A percentile compares a stretch with the other conserved stretches of the same genome.
Evolutionary conservation across 805 yeast species (phyloP).

Genomic region (Saccharomycodes ludwigii): DNA sequence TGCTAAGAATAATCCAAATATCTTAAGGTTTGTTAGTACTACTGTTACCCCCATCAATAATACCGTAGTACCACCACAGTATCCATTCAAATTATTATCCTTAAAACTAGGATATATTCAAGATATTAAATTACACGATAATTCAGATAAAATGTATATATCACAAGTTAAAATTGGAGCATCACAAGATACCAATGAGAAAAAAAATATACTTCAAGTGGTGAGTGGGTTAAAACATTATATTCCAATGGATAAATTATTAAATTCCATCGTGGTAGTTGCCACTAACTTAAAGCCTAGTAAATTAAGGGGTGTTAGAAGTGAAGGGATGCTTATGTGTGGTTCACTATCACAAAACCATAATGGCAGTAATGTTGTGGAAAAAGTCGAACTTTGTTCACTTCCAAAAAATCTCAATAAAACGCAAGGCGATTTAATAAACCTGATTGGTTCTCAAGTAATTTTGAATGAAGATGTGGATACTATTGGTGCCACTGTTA

Average conservation of each 20-base stretch:
- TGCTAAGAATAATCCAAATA: too few species aligned
- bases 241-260: conserved; percentile 28
- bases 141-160: conserved; percentile 49
- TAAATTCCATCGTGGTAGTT: conserved; percentile 34
- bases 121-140: conserved; percentile 35
- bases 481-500: conserved; percentile 5
- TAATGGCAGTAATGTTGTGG: conserved; percentile 10
- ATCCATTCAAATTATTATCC: conserved; percentile 14
- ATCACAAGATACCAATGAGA: conserved; percentile 6
- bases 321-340: conserved; percentile 61
- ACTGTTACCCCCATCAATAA: too few species aligned
- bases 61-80: background rate
- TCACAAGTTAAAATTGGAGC: conserved; percentile 27
- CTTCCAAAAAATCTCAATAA: too few species aligned
- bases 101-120: conserved; percentile 37
- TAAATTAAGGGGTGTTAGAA: conserved; percentile 48
- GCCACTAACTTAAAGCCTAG: conserved; percentile 47
- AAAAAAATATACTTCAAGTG: conserved; percentile 25
- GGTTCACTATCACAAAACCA: conserved; percentile 26
- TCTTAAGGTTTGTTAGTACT: too few species aligned
- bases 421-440: too few species aligned
- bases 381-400: too few species aligned
- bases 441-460: too few species aligned
- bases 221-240: conserved; percentile 47
- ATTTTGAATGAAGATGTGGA: background rate